Percentiles rank a stretch among this genome's conserved stretches.
Conservation (phyloP, 305 asterid species). For the Solanum hybrid region DNA sequence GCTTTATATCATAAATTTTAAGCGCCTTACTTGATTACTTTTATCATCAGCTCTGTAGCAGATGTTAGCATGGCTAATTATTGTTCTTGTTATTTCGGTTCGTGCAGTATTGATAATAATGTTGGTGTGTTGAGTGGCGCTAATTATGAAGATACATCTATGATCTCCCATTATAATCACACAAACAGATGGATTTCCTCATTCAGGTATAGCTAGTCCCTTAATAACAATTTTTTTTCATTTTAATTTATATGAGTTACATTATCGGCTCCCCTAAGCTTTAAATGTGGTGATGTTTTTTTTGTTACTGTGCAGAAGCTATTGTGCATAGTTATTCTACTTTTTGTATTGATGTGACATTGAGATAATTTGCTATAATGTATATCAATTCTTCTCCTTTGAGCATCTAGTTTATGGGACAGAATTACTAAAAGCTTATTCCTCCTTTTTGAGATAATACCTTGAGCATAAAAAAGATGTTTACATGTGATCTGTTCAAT, state of each 20-base stretch:
- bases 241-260: background rate
- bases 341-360: background rate
- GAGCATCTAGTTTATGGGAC: background rate
- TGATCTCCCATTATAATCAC: constrained; percentile 56
- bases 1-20: background rate
- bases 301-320: background rate
- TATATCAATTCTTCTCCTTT: background rate
- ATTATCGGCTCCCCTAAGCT: background rate
- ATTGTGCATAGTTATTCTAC: background rate
- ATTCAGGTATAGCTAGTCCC: constrained; percentile 48
- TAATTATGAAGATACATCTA: constrained; percentile 50
- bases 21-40: background rate
- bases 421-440: background rate
- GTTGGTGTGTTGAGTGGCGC: constrained; percentile 65
- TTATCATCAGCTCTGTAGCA: background rate
- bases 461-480: background rate
- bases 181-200: constrained; percentile 70
- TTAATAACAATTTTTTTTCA: background rate
- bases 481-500: background rate
- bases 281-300: background rate
- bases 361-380: background rate
- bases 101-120: constrained; percentile 54
- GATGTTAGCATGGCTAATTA: background rate
- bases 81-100: constrained; percentile 4
- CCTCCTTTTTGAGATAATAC: background rate